Percentiles rank a stretch among this genome's conserved stretches.
These are phyloP conservation scores for Leishmania aethiopica DNA, from an alignment of 208 protist species.

Conservation along the genomic window DNA sequence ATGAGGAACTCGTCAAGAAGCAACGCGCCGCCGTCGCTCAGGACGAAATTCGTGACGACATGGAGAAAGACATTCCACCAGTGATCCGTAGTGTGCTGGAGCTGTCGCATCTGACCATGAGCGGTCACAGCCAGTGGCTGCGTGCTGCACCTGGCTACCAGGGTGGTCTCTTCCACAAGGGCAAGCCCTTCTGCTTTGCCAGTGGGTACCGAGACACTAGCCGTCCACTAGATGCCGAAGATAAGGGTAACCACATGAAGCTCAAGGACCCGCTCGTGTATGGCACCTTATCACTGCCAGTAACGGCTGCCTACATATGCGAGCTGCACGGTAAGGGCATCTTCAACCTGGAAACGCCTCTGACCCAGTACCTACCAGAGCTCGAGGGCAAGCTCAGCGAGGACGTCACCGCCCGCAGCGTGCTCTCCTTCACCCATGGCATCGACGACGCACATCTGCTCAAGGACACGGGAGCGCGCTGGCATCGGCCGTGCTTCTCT, in stretches of 20 bases:
- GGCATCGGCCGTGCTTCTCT: constrained; percentile 27
- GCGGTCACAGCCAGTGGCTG: constrained; percentile 78
- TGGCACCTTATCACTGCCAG: constrained; percentile 64
- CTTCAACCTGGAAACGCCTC: constrained; percentile 61
- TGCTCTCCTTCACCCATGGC: constrained; percentile 67
- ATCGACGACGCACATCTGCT: constrained; percentile 58
- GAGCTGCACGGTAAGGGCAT: constrained; percentile 68
- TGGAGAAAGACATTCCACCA: constrained; percentile 74
- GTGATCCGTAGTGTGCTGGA: constrained; percentile 85
- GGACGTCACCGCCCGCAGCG: constrained; percentile 58
- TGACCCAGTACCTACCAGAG: constrained; percentile 67
- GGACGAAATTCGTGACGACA: constrained; percentile 55
- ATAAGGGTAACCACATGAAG: constrained; percentile 86
- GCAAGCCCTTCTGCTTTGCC: constrained; percentile 79
- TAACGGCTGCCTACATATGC: constrained; percentile 76
- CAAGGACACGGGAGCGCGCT: constrained; percentile 37
- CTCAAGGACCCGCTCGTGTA: constrained; percentile 84
- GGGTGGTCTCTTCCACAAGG: constrained; percentile 79
- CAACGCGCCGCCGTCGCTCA: constrained; percentile 52
- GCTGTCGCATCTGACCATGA: constrained; percentile 78
- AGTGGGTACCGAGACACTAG: constrained; percentile 77
- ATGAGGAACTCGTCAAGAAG: constrained; percentile 42
- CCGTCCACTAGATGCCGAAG: constrained; percentile 72
- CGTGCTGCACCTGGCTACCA: constrained; percentile 75
- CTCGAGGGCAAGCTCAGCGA: constrained; percentile 44